Base-by-base conservation (phyloP, 2,329 filamentous ascomycete species). In the Talaromyces sp. region DNA sequence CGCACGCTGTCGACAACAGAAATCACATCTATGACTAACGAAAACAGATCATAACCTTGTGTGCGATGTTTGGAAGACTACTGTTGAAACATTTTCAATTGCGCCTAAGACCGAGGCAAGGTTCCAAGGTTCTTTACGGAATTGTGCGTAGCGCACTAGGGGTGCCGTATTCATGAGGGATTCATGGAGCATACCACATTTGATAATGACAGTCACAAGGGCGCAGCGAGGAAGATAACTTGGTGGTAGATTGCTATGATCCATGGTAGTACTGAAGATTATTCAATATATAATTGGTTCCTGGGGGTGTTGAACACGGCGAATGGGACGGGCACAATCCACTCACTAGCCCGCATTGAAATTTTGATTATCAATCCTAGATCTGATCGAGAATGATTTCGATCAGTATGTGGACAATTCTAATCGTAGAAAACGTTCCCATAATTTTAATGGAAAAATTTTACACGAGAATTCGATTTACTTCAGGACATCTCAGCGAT, bases 81-180 rank as follows among this genome's bases (percentile, higher is more conserved):
- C 26, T 32, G 35, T 51, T 17, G 31, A 32, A 6, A 41, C 43
- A 10, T 57, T 57, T 19, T 50, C 46, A 7, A 27, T 12, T 17
- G 41, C 43, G 12, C 55, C 55, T 12, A 26, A 57, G 19, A 57
- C 56, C 10, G 27, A 46, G 14, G 10, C 27, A 59, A 3, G 68
- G 68, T 3, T 72, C 73, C 7, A 62, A 60, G n/a, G 64, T 53
- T 1, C 59, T 77, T 21, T 78, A 78, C 64, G 48, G 46, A 0
- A 73, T 71, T 57, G 70, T 78, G 9, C 70, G 75, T 1, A 61
- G 65, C 12, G 66, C 66, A 3, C 65, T 78, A 12, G 62, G 58
- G 1, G 68, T 78, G 11, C 68, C 69, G 3, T 64, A n/a, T 73
- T 59, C 68, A 72, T 59, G 66, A 66, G 38, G 71, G 70, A 1